Conservation (phyloP, 768 basidiomycete genomes). For the Boletus coccyginus region DNA sequence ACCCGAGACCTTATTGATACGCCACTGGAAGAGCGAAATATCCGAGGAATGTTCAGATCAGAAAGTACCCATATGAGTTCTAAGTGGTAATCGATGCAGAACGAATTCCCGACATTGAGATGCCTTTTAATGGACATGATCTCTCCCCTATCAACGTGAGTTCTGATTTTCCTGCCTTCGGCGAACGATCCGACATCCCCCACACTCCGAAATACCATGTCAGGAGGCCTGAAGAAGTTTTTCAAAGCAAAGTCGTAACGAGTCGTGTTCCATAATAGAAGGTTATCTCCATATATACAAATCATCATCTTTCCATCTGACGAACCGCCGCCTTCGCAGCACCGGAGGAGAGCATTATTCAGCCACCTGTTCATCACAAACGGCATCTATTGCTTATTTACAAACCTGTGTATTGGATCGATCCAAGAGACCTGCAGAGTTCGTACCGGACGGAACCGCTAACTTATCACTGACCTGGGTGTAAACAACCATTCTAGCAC, state of each 20-base stretch:
- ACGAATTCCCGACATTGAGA: background rate
- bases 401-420: background rate
- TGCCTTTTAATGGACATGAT: slow-evolving; percentile 10
- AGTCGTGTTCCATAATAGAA: background rate
- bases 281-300: background rate
- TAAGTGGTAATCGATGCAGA: background rate
- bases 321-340: background rate
- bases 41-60: slow-evolving; percentile 7
- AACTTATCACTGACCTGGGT: slow-evolving; percentile 27
- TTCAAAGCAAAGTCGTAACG: background rate
- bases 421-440: slow-evolving; percentile 19
- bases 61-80: background rate
- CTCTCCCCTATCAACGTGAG: slow-evolving; percentile 1
- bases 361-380: background rate
- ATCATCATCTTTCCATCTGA: background rate
- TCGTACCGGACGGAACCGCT: slow-evolving; percentile 25
- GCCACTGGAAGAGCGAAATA: slow-evolving; percentile 1
- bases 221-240: background rate
- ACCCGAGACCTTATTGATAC: background rate
- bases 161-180: background rate
- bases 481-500: slow-evolving; percentile 27
- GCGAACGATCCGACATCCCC: slow-evolving; percentile 1
- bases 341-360: background rate
- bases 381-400: slow-evolving; percentile 1
- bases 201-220: background rate